phyloP scores from a whole-genome alignment of 345 rosid genomes.

The Syzygium aromaticum region DNA sequence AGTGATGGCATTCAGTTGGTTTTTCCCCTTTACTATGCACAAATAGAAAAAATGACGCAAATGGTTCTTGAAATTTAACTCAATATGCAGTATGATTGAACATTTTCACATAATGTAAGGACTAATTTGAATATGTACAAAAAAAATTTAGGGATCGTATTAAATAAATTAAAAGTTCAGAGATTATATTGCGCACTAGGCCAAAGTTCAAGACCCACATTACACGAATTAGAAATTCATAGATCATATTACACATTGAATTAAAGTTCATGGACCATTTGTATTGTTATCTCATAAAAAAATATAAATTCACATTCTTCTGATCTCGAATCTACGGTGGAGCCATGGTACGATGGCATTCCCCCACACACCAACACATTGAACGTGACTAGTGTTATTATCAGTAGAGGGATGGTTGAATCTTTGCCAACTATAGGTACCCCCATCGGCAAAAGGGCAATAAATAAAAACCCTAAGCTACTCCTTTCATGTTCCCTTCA shows the following conservation, averaged over 20 bases:
- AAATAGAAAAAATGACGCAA: not conserved
- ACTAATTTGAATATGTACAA: no score
- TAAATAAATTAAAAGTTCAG: no score
- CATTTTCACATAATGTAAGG: no score
- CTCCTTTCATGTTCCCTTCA: conserved; percentile 15
- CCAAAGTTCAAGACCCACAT: no score
- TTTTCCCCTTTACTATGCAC: not conserved
- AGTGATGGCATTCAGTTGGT: not conserved
- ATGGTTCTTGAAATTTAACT: no score
- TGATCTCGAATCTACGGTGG: not conserved
- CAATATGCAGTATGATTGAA: no score
- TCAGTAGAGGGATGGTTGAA: not conserved
- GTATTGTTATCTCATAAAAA: no score
- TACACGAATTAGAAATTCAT: no score
- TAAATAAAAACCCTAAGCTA: not conserved
- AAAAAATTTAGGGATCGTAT: no score
- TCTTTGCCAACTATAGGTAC: not conserved
- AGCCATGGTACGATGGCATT: not conserved
- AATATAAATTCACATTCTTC: not conserved
- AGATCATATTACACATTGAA: no score
- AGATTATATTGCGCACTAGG: no score
- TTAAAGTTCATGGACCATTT: no score
- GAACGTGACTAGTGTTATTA: conserved; percentile 26
- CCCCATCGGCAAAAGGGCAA: not conserved
- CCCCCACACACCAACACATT: not conserved